Percentiles rank a stretch among this genome's conserved stretches.
These are phyloP conservation scores for Verticillium alfalfae DNA, from an alignment of 2,329 filamentous ascomycete genomes.

Conservation along the genomic window DNA sequence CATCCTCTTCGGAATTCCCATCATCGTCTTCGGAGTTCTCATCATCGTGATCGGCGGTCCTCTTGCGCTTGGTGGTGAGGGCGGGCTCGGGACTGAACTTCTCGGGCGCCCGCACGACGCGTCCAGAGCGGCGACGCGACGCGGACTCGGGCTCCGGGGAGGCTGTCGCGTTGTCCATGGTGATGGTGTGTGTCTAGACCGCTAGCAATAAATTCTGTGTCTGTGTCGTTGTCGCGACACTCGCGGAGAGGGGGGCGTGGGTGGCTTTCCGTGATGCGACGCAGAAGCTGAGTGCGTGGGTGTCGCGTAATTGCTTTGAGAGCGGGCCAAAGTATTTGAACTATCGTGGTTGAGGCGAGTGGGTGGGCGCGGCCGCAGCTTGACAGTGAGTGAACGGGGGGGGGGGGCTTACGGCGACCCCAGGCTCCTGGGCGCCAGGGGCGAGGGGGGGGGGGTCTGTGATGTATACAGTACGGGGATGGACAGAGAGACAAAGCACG, in stretches of 20 bases:
- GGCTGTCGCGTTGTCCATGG: conserved; percentile 48
- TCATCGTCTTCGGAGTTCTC: conserved; percentile 40
- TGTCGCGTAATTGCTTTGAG: neutral
- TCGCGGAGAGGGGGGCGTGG: neutral
- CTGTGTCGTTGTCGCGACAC: neutral
- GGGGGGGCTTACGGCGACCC: neutral
- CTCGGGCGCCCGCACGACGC: conserved; percentile 55
- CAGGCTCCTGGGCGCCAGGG: too few relatives aligned
- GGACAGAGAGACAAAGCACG: too few relatives aligned
- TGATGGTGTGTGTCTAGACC: conserved; percentile 21
- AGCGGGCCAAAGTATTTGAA: neutral
- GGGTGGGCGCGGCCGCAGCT: neutral
- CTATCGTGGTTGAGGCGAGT: neutral
- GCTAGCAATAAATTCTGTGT: neutral
- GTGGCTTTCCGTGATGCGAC: neutral
- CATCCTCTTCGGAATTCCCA: conserved; percentile 42
- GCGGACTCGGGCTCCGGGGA: conserved; percentile 45
- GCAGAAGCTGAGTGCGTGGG: neutral
- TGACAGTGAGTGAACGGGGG: neutral
- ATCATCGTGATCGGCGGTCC: conserved; percentile 37
- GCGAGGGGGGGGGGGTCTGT: too few relatives aligned
- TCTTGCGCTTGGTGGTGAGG: conserved; percentile 52
- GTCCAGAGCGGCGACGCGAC: conserved; percentile 62
- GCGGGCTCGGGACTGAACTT: conserved; percentile 54
- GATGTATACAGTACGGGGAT: too few relatives aligned